Conservation (phyloP, 805 yeast species). For the Henningerozyma blattae region DNA sequence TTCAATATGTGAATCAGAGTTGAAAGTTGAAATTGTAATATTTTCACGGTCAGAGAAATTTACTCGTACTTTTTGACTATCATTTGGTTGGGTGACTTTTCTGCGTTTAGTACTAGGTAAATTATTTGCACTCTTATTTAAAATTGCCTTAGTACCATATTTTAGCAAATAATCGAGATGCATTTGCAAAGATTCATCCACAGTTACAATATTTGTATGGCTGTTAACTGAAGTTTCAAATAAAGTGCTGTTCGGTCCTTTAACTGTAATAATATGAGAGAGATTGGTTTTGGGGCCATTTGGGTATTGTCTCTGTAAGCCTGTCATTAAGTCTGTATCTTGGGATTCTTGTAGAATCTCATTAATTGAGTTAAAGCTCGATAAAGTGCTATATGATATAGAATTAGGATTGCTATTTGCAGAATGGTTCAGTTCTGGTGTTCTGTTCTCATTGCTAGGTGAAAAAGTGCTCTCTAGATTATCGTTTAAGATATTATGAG, state of each 20-base stretch:
- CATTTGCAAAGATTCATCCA: not conserved
- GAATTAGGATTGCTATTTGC: no score
- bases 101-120: not conserved
- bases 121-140: not conserved
- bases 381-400: no score
- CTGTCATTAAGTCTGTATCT: not conserved
- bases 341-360: not conserved
- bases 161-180: not conserved
- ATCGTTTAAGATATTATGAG: no score
- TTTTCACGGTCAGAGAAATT: not conserved
- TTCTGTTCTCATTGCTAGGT: no score
- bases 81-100: not conserved
- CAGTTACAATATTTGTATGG: not conserved
- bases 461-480: no score
- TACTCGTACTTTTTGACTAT: not conserved
- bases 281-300: not conserved
- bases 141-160: not conserved
- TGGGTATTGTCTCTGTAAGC: not conserved
- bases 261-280: not conserved
- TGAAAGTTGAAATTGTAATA: no score
- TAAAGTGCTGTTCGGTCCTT: not conserved
- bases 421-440: no score
- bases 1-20: not conserved
- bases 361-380: not conserved
- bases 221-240: not conserved